phyloP scores from a whole-genome alignment of 2,329 filamentous ascomycete genomes.

The Trichophyton rubrum region DNA sequence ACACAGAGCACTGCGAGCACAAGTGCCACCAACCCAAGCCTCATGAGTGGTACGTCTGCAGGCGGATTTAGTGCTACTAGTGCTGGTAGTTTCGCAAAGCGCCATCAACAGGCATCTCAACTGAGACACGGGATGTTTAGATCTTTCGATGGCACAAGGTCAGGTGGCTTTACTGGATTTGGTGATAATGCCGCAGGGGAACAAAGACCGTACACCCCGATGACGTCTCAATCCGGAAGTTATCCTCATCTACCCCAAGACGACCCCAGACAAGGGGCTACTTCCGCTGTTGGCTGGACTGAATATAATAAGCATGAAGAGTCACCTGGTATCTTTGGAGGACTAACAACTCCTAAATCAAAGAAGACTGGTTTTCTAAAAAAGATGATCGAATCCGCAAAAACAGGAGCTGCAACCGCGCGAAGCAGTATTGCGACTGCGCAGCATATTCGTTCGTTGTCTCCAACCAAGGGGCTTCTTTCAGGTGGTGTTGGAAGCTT shows the following conservation, averaged over 20 bases:
- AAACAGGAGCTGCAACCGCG: slow-evolving; percentile 82
- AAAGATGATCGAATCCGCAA: slow-evolving; percentile 86
- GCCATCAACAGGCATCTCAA: slow-evolving; percentile 21
- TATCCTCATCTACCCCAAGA: slow-evolving; percentile 85
- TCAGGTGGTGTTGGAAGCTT: slow-evolving; percentile 36
- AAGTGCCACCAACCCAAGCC: slow-evolving; percentile 64
- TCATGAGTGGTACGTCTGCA: slow-evolving; percentile 91
- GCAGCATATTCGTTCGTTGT: slow-evolving; percentile 34
- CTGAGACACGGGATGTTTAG: slow-evolving; percentile 1
- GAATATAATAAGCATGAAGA: slow-evolving; percentile 46
- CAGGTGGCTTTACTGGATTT: slow-evolving; percentile 28
- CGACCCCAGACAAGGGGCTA: slow-evolving; percentile 42
- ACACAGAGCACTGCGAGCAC: slow-evolving; percentile 58
- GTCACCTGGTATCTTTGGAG: slow-evolving; percentile 58
- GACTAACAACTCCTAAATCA: slow-evolving; percentile 59
- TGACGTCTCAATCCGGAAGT: slow-evolving; percentile 56
- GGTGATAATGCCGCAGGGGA: slow-evolving; percentile 19
- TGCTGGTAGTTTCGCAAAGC: slow-evolving; percentile 79
- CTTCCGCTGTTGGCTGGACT: slow-evolving; percentile 53
- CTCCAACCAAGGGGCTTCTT: slow-evolving; percentile 38
- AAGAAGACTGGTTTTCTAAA: slow-evolving; percentile 88
- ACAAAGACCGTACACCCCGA: slow-evolving; percentile 26
- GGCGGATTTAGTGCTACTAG: slow-evolving; percentile 88
- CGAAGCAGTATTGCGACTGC: slow-evolving; percentile 69
- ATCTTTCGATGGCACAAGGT: slow-evolving; percentile 31